A percentile compares a stretch with the other conserved stretches of the same genome.
Conservation (phyloP, 177 flowering plant species). For the Vitis hybrid region DNA sequence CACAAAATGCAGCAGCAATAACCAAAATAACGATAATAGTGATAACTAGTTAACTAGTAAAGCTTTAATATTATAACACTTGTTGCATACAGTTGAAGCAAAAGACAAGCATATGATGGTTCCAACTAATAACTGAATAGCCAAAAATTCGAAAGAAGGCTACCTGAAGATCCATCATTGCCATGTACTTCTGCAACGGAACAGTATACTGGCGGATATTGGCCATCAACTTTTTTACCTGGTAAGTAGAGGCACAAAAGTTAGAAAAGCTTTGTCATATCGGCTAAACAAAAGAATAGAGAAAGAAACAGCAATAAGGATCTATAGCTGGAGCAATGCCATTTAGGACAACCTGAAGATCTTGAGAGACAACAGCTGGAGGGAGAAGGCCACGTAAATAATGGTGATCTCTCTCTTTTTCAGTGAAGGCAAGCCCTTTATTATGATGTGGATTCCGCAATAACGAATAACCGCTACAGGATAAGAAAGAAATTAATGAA, state of each 20-base stretch:
- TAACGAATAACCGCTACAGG: constrained; percentile 59
- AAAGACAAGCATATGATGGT: neutral
- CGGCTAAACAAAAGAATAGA: neutral
- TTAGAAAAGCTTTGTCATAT: no score
- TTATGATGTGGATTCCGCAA: constrained; percentile 67
- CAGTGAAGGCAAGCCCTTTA: constrained; percentile 65
- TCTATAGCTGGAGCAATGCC: neutral
- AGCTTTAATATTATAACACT: no score
- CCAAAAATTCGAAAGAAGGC: neutral
- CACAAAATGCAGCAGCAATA: no score
- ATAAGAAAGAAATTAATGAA: neutral
- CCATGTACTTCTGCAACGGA: constrained; percentile 68
- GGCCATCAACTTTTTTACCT: constrained; percentile 63
- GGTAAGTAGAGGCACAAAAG: neutral
- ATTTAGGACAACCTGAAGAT: constrained; percentile 45
- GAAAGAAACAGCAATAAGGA: neutral
- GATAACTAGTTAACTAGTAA: no score
- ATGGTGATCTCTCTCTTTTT: constrained; percentile 66
- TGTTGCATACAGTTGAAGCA: no score
- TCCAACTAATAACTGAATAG: neutral
- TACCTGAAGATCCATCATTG: constrained; percentile 84
- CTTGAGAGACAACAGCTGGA: constrained; percentile 52
- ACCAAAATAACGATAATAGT: no score
- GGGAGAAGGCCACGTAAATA: constrained; percentile 72
- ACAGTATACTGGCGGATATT: constrained; percentile 58